These are phyloP conservation scores for Anthostomella pinea DNA, from an alignment of 2,329 filamentous ascomycete species.

Conservation along the genomic window DNA sequence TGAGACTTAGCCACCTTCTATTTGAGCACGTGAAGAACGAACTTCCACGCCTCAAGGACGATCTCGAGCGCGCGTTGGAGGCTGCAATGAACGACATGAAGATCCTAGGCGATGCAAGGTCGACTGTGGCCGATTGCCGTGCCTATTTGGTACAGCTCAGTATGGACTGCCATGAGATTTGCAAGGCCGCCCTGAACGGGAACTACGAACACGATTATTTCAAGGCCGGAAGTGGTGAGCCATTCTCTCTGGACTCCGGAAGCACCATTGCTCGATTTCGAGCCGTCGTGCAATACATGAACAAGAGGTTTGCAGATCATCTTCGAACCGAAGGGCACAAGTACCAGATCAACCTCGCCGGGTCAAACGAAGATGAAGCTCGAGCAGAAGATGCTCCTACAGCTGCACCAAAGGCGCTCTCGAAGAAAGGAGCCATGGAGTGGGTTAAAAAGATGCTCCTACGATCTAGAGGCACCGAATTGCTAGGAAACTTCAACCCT, in stretches of 20 bases:
- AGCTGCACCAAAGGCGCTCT: neutral
- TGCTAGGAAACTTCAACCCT: conserved; percentile 39
- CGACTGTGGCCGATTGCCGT: conserved; percentile 1
- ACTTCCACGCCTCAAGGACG: conserved; percentile 2
- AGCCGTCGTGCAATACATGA: conserved; percentile 30
- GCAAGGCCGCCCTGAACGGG: conserved; percentile 29
- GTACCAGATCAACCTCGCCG: conserved; percentile 22
- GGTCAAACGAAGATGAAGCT: conserved; percentile 20
- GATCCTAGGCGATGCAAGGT: conserved; percentile 3
- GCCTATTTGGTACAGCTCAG: conserved; percentile 21
- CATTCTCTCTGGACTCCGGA: conserved; percentile 15
- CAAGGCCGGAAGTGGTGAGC: conserved; percentile 3
- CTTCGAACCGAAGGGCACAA: conserved; percentile 29
- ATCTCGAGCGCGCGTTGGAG: conserved; percentile 4
- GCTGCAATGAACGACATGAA: neutral
- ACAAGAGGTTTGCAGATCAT: conserved; percentile 23
- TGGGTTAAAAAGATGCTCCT: conserved; percentile 8
- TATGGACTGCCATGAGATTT: conserved; percentile 26
- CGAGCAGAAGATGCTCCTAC: too few species aligned
- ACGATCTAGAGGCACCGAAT: conserved; percentile 30
- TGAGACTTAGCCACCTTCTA: conserved; percentile 7
- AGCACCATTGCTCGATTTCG: conserved; percentile 22
- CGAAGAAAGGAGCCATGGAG: conserved; percentile 1
- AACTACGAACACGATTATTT: conserved; percentile 33
- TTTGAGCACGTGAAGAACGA: conserved; percentile 9